phyloP scores from a whole-genome alignment of 306 rosid genomes.

The Mimosa bimucronata region DNA sequence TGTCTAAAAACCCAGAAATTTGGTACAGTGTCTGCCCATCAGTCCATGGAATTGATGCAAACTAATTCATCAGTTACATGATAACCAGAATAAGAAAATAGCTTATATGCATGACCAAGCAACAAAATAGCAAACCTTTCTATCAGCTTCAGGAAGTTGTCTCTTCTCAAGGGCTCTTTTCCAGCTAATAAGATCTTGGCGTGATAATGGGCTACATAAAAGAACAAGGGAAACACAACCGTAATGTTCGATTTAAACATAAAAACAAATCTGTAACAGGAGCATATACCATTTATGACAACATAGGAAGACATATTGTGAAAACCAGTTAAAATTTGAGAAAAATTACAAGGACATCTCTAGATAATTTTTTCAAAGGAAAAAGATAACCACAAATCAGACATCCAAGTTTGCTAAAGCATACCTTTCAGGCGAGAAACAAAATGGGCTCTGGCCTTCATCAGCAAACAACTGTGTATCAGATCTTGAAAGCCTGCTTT shows the following conservation, averaged over 20 bases:
- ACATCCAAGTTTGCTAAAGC: conserved; percentile 30
- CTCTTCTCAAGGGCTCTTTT: conserved; percentile 92
- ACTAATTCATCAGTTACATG: conserved; percentile 37
- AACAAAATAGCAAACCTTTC: conserved; percentile 65
- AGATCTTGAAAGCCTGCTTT: conserved; percentile 84
- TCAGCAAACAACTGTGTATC: conserved; percentile 67
- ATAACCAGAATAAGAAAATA: conserved; percentile 33
- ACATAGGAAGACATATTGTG: conserved; percentile 21
- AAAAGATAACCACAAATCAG: conserved; percentile 27
- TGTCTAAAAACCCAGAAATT: conserved; percentile 90
- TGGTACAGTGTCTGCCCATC: conserved; percentile 70
- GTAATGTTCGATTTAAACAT: conserved; percentile 21
- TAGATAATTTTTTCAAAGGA: background rate
- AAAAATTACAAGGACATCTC: background rate
- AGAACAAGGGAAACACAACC: conserved; percentile 31
- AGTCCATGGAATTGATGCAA: conserved; percentile 38
- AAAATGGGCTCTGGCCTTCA: conserved; percentile 63
- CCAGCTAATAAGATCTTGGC: conserved; percentile 99
- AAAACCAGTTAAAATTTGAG: background rate
- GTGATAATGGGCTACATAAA: conserved; percentile 81
- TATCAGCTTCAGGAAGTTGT: conserved; percentile 90
- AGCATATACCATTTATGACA: conserved; percentile 19
- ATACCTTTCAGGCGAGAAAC: conserved; percentile 87
- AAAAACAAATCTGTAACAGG: conserved; percentile 32
- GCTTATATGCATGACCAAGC: conserved; percentile 36